A percentile compares a stretch with the other conserved stretches of the same genome.
Evolutionary conservation across 2,329 filamentous ascomycete species (phyloP).

Genomic region (Herpomyces periplanetae): DNA sequence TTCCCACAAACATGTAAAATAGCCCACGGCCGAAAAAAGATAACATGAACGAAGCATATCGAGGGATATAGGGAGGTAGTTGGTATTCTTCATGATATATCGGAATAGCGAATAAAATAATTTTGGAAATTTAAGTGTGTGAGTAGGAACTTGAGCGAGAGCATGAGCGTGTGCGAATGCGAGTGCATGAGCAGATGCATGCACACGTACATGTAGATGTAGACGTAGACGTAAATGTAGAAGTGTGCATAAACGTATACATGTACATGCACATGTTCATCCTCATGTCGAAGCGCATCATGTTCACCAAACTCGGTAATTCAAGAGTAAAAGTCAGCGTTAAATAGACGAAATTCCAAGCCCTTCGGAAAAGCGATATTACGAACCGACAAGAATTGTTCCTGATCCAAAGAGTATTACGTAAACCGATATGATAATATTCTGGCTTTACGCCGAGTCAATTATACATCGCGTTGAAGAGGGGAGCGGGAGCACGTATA

Average conservation of each 20-base stretch:
- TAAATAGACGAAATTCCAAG: constrained; percentile 4
- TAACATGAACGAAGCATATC: constrained; percentile 91
- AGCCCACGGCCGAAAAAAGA: constrained; percentile 78
- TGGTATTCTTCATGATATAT: constrained; percentile 25
- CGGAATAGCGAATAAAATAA: not conserved
- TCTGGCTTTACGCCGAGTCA: constrained; percentile 13
- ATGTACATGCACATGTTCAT: not conserved
- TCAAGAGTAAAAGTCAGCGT: constrained; percentile 23
- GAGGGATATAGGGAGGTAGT: constrained; percentile 59
- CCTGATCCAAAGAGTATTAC: constrained; percentile 62
- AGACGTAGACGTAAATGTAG: constrained; percentile 7
- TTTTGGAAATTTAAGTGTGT: constrained; percentile 1
- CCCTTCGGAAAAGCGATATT: constrained; percentile 4
- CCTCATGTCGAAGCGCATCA: not conserved
- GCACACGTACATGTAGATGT: not conserved
- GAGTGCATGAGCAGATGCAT: constrained; percentile 1
- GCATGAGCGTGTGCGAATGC: not conserved
- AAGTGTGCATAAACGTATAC: constrained; percentile 4
- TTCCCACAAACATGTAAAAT: constrained; percentile 92
- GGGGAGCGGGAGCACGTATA: constrained; percentile 10
- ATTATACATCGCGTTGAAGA: constrained; percentile 2
- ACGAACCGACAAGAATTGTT: constrained; percentile 10
- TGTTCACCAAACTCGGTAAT: not conserved
- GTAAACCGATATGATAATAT: constrained; percentile 44
- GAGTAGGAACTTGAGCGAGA: not conserved